Conservation (phyloP, 2,329 filamentous ascomycete genomes). For the Aspergillus sp. region DNA sequence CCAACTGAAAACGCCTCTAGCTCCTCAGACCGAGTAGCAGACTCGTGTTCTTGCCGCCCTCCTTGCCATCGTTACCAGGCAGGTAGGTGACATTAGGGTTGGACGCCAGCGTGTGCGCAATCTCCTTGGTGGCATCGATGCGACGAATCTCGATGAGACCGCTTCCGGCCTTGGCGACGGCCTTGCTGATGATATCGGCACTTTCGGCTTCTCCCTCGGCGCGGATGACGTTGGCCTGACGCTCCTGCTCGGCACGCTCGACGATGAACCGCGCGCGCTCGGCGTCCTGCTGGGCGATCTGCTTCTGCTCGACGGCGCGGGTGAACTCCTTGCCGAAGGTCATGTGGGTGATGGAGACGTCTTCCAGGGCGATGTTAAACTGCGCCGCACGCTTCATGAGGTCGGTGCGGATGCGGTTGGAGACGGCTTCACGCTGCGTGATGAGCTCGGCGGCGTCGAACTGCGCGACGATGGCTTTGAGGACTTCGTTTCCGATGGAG, state of each 20-base stretch:
- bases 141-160: slow-evolving; percentile 93
- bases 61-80: slow-evolving; percentile 64
- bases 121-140: slow-evolving; percentile 95
- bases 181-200: slow-evolving; percentile 91
- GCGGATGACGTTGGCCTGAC: slow-evolving; percentile 96
- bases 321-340: slow-evolving; percentile 99
- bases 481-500: slow-evolving; percentile 98
- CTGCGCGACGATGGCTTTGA: slow-evolving; percentile 97
- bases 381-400: slow-evolving; percentile 88
- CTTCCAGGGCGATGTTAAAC: slow-evolving; percentile 98
- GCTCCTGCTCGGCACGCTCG: slow-evolving; percentile 97
- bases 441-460: slow-evolving; percentile 99
- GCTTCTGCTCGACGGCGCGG: slow-evolving; percentile 98
- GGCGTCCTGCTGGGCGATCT: slow-evolving; percentile 98
- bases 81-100: slow-evolving; percentile 98
- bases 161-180: slow-evolving; percentile 88
- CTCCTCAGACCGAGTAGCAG: slow-evolving; percentile 65
- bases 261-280: slow-evolving; percentile 97
- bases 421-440: slow-evolving; percentile 96
- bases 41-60: slow-evolving; percentile 61
- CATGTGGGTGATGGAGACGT: slow-evolving; percentile 99
- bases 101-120: slow-evolving; percentile 79
- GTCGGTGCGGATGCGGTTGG: slow-evolving; percentile 87
- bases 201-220: slow-evolving; percentile 97
- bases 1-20: slow-evolving; percentile 30